These are phyloP conservation scores for Tulasnella sp. DNA, from an alignment of 768 basidiomycete genomes.

Conservation along the genomic window DNA sequence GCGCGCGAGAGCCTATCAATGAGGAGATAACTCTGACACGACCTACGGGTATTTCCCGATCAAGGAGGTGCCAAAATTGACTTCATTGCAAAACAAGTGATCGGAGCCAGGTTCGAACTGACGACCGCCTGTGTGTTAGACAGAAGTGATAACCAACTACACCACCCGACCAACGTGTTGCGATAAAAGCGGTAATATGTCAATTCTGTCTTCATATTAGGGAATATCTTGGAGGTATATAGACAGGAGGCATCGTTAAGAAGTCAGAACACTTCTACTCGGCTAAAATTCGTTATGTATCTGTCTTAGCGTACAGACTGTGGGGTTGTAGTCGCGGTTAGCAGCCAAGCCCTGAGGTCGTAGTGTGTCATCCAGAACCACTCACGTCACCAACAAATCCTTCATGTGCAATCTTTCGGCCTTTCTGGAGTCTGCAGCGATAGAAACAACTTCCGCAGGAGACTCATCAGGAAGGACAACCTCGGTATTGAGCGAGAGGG, in stretches of 20 bases:
- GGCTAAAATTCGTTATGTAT: background rate
- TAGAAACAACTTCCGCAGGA: constrained; percentile 7
- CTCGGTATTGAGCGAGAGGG: constrained; percentile 6
- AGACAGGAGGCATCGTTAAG: no score
- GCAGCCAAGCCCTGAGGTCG: background rate
- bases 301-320: background rate
- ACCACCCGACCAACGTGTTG: constrained; percentile 1
- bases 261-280: background rate
- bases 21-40: no score
- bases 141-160: constrained; percentile 16
- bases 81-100: background rate
- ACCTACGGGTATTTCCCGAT: no score
- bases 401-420: constrained; percentile 6
- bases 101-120: constrained; percentile 14
- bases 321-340: background rate
- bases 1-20: no score
- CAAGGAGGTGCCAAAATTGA: no score
- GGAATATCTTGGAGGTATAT: no score
- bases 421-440: constrained; percentile 5
- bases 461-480: background rate
- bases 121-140: constrained; percentile 12
- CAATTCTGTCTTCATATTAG: no score
- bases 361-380: background rate
- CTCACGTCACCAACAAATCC: constrained; percentile 12
- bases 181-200: no score